phyloP scores from a whole-genome alignment of 495 filamentous ascomycete species.

The Coniosporium apollinis region DNA sequence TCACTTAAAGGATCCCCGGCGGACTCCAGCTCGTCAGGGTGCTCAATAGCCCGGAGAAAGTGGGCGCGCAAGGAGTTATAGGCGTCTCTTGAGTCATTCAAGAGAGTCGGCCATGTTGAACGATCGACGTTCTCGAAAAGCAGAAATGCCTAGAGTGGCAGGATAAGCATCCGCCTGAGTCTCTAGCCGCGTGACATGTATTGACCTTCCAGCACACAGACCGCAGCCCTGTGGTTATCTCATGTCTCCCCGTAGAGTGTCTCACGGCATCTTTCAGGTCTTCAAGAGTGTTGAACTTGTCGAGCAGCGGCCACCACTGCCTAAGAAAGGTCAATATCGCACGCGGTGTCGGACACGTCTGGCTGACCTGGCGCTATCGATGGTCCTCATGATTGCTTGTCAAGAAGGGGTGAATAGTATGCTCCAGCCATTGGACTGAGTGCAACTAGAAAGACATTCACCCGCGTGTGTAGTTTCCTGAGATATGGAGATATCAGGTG shows the following conservation, averaged over 20 bases:
- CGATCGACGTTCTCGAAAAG: constrained; percentile 55
- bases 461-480: too few species aligned
- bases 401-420: too few species aligned
- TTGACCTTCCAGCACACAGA: constrained; percentile 96
- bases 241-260: constrained; percentile 26
- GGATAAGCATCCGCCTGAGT: neutral
- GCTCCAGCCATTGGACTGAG: too few species aligned
- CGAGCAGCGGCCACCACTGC: constrained; percentile 19
- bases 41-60: constrained; percentile 61
- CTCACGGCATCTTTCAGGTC: constrained; percentile 52
- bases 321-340: too few species aligned
- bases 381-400: too few species aligned
- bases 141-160: constrained; percentile 48
- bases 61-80: constrained; percentile 58
- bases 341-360: too few species aligned
- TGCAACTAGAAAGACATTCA: too few species aligned
- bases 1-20: constrained; percentile 73
- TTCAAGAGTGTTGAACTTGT: constrained; percentile 23
- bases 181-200: constrained; percentile 11
- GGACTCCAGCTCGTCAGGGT: constrained; percentile 62
- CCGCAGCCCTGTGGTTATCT: constrained; percentile 48
- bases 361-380: too few species aligned
- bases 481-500: too few species aligned
- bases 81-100: constrained; percentile 51
- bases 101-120: constrained; percentile 47